These are phyloP conservation scores for Paraconiothyrium sp. DNA, from an alignment of 2,329 filamentous ascomycete species.

Conservation along the genomic window DNA sequence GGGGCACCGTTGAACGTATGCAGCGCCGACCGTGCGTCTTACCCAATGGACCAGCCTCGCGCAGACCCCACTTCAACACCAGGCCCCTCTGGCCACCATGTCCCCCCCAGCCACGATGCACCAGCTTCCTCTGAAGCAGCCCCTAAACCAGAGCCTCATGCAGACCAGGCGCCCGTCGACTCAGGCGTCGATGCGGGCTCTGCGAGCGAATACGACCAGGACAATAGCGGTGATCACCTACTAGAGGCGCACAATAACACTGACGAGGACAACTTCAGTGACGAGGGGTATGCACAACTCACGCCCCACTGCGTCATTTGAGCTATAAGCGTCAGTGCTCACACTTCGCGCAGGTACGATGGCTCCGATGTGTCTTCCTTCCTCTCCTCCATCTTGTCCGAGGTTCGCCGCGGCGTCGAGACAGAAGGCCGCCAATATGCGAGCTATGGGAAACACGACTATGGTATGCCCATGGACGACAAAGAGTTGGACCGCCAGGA, in stretches of 20 bases:
- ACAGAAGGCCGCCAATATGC: constrained; percentile 33
- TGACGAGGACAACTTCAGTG: constrained; percentile 29
- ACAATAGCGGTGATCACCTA: constrained; percentile 28
- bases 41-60: constrained; percentile 3
- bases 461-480: constrained; percentile 40
- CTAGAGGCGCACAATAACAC: constrained; percentile 26
- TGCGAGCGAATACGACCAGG: constrained; percentile 29
- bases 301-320: neutral
- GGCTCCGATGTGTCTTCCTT: constrained; percentile 34
- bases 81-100: constrained; percentile 10
- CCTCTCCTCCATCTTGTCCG: constrained; percentile 33
- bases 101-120: constrained; percentile 1
- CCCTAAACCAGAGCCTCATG: constrained; percentile 6
- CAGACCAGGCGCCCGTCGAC: constrained; percentile 16
- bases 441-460: constrained; percentile 32
- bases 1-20: neutral
- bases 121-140: neutral
- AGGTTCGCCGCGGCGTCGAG: constrained; percentile 32
- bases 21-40: neutral
- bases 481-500: constrained; percentile 36
- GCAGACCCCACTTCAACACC: neutral
- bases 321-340: neutral
- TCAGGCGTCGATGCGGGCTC: constrained; percentile 30
- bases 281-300: constrained; percentile 31
- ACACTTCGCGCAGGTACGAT: constrained; percentile 26